Percentiles rank a stretch among this genome's conserved stretches.
phyloP scores from a whole-genome alignment of 2,329 filamentous ascomycete species.

The Trichoderma sp. region DNA sequence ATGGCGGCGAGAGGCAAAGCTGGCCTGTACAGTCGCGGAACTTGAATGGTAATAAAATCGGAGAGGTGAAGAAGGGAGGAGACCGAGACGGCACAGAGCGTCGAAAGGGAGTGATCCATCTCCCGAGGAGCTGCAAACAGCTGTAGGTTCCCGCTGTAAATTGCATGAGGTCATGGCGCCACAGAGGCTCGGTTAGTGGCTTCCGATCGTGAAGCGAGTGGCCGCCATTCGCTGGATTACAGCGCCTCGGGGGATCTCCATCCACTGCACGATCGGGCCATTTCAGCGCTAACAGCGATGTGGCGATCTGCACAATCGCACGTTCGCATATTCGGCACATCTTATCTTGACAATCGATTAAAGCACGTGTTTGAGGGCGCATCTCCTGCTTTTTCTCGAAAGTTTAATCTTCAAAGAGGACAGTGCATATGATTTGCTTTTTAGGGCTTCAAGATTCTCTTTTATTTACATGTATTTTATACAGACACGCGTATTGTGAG shows the following conservation, averaged over 20 bases:
- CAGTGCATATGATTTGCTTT: not conserved
- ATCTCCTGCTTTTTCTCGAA: not conserved
- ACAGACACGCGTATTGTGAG: not conserved
- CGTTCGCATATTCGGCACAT: not conserved
- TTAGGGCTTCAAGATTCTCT: not conserved
- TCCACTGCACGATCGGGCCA: not conserved
- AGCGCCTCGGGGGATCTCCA: not conserved
- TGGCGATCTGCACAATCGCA: not conserved
- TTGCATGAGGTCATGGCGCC: conserved; percentile 20
- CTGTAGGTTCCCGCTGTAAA: not conserved
- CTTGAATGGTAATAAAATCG: not conserved
- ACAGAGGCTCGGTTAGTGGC: conserved; percentile 1
- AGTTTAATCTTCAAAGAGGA: not conserved
- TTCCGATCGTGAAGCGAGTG: not conserved
- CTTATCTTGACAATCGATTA: not conserved
- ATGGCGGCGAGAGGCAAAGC: not conserved
- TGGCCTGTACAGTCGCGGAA: not conserved
- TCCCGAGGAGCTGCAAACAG: conserved; percentile 2
- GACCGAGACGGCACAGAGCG: not conserved
- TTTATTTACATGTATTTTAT: not conserved
- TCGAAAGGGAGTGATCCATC: not conserved
- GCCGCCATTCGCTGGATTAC: not conserved
- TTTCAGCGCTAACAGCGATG: not conserved
- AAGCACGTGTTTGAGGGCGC: not conserved
- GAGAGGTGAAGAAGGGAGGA: not conserved